Percentiles rank a stretch among this genome's conserved stretches.
phyloP scores from a whole-genome alignment of 2,329 filamentous ascomycete species.

The Daldinia sp. region DNA sequence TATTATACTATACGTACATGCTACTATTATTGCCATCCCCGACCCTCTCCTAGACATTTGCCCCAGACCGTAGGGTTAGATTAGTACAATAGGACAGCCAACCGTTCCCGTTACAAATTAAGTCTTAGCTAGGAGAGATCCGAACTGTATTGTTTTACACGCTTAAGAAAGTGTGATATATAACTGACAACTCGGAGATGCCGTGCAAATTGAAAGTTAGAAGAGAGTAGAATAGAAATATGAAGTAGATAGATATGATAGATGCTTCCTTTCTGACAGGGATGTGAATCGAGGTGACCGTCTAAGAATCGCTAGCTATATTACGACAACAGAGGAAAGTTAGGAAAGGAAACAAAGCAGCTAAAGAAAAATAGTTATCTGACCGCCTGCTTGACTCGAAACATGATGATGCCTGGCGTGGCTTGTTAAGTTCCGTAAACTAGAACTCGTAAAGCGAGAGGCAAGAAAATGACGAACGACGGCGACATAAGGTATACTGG shows the following conservation, averaged over 20 bases:
- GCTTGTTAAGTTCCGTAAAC: neutral
- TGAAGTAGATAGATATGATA: conserved; percentile 28
- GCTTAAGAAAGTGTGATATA: neutral
- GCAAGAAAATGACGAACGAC: conserved; percentile 13
- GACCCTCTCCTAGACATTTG: neutral
- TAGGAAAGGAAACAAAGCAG: conserved; percentile 12
- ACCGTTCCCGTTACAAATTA: conserved; percentile 24
- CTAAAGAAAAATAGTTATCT: conserved; percentile 19
- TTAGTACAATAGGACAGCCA: conserved; percentile 3
- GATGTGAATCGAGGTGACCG: conserved; percentile 46
- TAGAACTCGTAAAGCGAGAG: conserved; percentile 9
- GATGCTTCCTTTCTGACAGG: conserved; percentile 34
- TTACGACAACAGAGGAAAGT: conserved; percentile 32
- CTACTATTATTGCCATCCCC: conserved; percentile 2
- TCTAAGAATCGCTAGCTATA: conserved; percentile 44
- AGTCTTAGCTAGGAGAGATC: conserved; percentile 21
- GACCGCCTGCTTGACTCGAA: conserved; percentile 7
- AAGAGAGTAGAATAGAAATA: conserved; percentile 5
- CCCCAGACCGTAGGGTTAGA: neutral
- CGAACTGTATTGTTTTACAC: conserved; percentile 22
- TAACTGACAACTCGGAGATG: neutral
- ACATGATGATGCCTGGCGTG: conserved; percentile 9
- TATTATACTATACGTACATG: conserved; percentile 10
- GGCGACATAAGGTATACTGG: conserved; percentile 27
- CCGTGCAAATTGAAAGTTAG: neutral